Evolutionary conservation across 257 asterid genomes (phyloP).

Genomic region (Solanum sejunctum): DNA sequence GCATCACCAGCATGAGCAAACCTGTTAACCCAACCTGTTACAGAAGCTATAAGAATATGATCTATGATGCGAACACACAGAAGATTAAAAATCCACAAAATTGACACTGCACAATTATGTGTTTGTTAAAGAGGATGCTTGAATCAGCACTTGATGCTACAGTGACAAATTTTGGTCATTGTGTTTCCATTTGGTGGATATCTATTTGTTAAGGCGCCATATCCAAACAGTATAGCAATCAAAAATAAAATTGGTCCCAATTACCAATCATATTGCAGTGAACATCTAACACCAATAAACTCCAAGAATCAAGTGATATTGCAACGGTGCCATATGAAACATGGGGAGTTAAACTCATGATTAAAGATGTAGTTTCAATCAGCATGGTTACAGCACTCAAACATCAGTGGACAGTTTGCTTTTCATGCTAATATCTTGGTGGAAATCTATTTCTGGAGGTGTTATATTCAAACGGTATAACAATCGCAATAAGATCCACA

Average conservation of each 20-base stretch:
- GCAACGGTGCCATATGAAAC: background rate
- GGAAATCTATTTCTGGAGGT: background rate
- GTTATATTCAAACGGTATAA: background rate
- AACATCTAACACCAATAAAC: background rate
- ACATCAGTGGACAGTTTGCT: background rate
- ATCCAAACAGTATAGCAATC: background rate
- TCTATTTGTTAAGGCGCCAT: background rate
- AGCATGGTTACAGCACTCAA: background rate
- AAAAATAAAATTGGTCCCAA: background rate
- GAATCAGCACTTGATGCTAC: background rate
- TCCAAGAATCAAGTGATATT: background rate
- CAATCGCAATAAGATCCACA: background rate
- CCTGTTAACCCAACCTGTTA: constrained; percentile 93
- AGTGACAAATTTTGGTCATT: background rate
- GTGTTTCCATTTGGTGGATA: background rate
- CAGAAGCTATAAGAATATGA: constrained; percentile 5
- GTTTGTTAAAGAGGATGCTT: background rate
- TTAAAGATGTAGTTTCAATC: background rate
- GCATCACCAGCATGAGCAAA: constrained; percentile 94
- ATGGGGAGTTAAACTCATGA: background rate
- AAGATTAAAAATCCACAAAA: background rate
- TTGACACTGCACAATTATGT: background rate
- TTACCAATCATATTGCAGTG: background rate
- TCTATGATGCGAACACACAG: background rate
- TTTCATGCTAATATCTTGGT: background rate